Evolutionary conservation across 441 rosid genomes (phyloP), one percentile per base, ranked within the genome.

Genomic region (Gossypium gossypioides): DNA sequence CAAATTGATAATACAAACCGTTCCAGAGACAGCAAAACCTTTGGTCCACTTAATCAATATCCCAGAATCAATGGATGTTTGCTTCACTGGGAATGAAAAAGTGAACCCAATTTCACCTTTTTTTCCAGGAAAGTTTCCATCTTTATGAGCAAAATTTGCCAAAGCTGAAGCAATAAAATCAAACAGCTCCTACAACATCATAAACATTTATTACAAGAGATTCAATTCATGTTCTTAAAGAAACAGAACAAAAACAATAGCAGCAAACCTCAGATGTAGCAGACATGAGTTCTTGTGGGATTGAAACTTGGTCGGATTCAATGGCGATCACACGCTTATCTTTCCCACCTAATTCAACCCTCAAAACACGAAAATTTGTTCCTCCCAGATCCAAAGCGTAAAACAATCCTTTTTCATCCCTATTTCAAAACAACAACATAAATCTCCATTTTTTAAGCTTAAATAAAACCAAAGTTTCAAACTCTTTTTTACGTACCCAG

Each of bases 371-470:
- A n/a, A 91, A 91, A 70, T 93, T 91, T 0, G 98, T 89, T 66
- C 97, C 98, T 0, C 98, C 98, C 22, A 93, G 92, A 83, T 93
- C 98, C 86, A 93, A 78, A 8, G 91, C 98, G 84, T 89, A 93
- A 80, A 88, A 91, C 90, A 89, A 80, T 2, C 97, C 96, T 71
- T 84, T 86, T 87, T 91, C 96, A 62, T 86, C 84, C 87, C 98
- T 91, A 74, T 46, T 40, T 40, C 44, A 40, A 40, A 40, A 8
- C 73, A 64, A 57, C 50, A 66, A 66, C 4, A 66, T n/a, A 46
- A 57, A 57, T 24, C 57, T n/a, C 70, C 10, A 55, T 48, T 48
- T 68, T 40, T 51, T 50, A 10, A 67, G 44, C 40, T 67, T 29
- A 27, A 50, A 68, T 27, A 51, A 16, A 46, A 27, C 32, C 21